Percentiles rank a stretch among this genome's conserved stretches.
These are phyloP conservation scores for Acacia pycnantha DNA, from an alignment of 331 rosid genomes.

Conservation along the genomic window DNA sequence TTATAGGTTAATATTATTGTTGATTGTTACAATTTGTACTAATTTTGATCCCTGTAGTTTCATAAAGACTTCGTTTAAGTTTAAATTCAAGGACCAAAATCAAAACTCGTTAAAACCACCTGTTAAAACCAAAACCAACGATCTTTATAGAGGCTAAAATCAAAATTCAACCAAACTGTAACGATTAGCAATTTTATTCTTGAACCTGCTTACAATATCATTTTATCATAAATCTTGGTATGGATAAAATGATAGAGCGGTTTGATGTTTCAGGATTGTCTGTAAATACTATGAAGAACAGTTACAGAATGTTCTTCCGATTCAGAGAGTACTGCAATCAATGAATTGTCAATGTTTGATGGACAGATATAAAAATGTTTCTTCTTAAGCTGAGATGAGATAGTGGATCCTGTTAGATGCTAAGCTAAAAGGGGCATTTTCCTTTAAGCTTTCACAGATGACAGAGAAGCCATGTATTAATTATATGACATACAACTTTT, in stretches of 20 bases:
- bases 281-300: background rate
- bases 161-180: background rate
- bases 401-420: background rate
- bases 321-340: background rate
- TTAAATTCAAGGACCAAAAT: too few species aligned
- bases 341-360: background rate
- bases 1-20: too few species aligned
- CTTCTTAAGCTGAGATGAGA: background rate
- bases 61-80: background rate
- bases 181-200: background rate
- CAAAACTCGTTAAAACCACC: too few species aligned
- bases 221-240: background rate
- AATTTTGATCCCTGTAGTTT: too few species aligned
- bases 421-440: conserved; percentile 14
- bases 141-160: too few species aligned
- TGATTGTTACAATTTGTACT: accelerated
- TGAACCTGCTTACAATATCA: background rate
- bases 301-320: background rate
- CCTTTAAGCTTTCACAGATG: conserved; percentile 37
- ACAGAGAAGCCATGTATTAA: conserved; percentile 57
- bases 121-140: background rate
- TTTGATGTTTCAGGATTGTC: background rate
- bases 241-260: background rate
- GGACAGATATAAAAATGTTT: background rate
- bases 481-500: conserved; percentile 55